A percentile compares a stretch with the other conserved stretches of the same genome.
phyloP scores from a whole-genome alignment of 805 yeast species.

The Candida alai region DNA sequence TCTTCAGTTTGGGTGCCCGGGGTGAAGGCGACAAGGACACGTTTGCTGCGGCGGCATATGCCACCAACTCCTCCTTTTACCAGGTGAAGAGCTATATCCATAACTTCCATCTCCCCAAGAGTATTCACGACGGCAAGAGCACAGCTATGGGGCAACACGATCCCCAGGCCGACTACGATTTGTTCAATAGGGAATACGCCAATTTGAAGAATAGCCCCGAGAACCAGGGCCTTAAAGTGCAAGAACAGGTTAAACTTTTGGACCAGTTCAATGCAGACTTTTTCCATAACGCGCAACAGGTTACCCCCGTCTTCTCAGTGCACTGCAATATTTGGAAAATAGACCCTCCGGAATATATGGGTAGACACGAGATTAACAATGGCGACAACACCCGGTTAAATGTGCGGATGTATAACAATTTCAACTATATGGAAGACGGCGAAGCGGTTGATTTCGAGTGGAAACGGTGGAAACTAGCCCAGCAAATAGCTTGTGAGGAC shows the following conservation, averaged over 20 bases:
- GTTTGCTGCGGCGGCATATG: constrained; percentile 58
- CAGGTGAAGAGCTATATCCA: constrained; percentile 15
- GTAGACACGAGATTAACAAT: constrained; percentile 4
- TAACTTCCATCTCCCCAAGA: constrained; percentile 20
- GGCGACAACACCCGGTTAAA: constrained; percentile 9
- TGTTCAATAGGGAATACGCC: constrained; percentile 8
- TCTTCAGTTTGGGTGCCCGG: constrained; percentile 65
- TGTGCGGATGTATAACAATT: constrained; percentile 10
- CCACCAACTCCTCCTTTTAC: constrained; percentile 11
- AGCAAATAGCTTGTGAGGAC: constrained; percentile 11
- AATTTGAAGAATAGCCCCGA: constrained; percentile 2
- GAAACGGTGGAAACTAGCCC: constrained; percentile 11
- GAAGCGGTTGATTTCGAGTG: constrained; percentile 13
- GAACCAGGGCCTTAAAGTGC: not conserved
- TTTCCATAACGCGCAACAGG: constrained; percentile 5
- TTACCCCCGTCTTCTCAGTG: constrained; percentile 11
- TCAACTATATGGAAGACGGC: constrained; percentile 5
- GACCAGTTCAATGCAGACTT: constrained; percentile 9
- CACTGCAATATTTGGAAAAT: constrained; percentile 19
- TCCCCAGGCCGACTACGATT: constrained; percentile 20
- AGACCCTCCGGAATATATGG: constrained; percentile 11
- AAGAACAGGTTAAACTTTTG: constrained; percentile 20
- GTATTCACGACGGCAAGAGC: constrained; percentile 22
- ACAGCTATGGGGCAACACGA: constrained; percentile 33
- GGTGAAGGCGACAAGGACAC: constrained; percentile 84